phyloP scores from a whole-genome alignment of 1,284 basidiomycete species.

The Leccinum angustisporum region DNA sequence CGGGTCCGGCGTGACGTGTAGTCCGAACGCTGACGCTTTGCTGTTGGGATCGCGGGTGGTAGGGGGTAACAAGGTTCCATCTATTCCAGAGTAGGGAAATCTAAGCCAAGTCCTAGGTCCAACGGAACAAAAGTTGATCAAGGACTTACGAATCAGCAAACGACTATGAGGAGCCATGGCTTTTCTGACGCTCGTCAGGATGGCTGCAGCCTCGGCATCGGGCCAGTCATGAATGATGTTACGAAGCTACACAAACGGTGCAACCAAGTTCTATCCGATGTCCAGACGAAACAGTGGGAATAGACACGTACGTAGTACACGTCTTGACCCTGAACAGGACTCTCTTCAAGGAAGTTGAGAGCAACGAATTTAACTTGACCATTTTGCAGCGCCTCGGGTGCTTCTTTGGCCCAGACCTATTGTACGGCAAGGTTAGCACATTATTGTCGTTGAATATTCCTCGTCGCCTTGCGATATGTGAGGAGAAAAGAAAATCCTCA shows the following conservation, averaged over 20 bases:
- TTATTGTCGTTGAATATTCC: not conserved
- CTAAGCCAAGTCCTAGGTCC: not conserved
- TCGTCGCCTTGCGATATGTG: not conserved
- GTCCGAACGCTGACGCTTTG: conserved; percentile 5
- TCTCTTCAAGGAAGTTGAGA: conserved; percentile 46
- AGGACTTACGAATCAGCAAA: conserved; percentile 28
- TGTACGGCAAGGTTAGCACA: conserved; percentile 2
- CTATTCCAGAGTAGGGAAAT: conserved; percentile 3
- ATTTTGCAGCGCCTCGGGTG: conserved; percentile 35
- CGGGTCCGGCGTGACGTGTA: conserved; percentile 28
- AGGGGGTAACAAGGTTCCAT: conserved; percentile 21
- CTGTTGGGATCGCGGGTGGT: conserved; percentile 6
- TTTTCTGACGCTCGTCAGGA: conserved; percentile 21
- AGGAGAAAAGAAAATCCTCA: conserved; percentile 6
- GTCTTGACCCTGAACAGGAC: conserved; percentile 41
- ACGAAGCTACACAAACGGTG: conserved; percentile 19
- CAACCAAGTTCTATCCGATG: not conserved
- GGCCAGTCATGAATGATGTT: conserved; percentile 31
- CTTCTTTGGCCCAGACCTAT: conserved; percentile 38
- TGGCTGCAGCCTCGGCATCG: conserved; percentile 21
- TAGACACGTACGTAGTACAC: conserved; percentile 43
- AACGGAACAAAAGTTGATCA: not conserved
- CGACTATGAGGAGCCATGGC: conserved; percentile 29
- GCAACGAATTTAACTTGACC: conserved; percentile 39
- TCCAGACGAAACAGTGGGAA: not conserved